A percentile compares a stretch with the other conserved stretches of the same genome.
phyloP scores from a whole-genome alignment of 768 basidiomycete genomes.

The Mycena polygramma region DNA sequence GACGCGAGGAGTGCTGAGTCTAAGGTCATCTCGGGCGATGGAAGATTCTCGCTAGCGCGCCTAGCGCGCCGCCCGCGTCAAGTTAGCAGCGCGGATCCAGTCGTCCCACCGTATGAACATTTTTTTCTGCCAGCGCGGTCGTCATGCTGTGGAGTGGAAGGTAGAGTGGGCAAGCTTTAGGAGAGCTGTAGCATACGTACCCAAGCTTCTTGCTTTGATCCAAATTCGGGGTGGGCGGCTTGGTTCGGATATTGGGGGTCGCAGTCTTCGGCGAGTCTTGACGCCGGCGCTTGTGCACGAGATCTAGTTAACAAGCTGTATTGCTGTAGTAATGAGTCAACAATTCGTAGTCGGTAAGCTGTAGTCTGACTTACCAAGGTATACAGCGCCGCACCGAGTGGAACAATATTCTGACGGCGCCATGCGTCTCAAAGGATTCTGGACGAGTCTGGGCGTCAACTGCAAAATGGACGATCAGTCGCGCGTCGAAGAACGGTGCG shows the following conservation, averaged over 20 bases:
- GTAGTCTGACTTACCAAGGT: too few relatives aligned
- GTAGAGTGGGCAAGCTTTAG: neutral
- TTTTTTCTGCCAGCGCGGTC: neutral
- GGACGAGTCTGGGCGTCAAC: too few relatives aligned
- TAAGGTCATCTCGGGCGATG: neutral
- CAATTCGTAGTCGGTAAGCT: too few relatives aligned
- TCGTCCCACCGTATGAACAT: neutral
- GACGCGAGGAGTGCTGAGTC: neutral
- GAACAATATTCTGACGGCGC: too few relatives aligned
- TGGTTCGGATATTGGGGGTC: neutral
- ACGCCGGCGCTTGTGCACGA: too few relatives aligned
- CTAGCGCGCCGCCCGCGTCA: neutral
- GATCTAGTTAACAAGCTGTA: too few relatives aligned
- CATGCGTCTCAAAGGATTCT: too few relatives aligned
- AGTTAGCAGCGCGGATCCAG: slow-evolving; percentile 7
- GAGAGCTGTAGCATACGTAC: too few relatives aligned
- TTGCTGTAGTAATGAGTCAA: too few relatives aligned
- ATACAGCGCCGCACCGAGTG: too few relatives aligned
- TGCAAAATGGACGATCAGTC: too few relatives aligned
- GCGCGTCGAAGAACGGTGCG: neutral
- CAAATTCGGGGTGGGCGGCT: neutral
- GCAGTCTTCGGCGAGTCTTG: too few relatives aligned
- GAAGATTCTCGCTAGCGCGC: neutral
- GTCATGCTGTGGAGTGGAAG: neutral
- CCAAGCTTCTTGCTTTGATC: neutral